These are phyloP conservation scores for Lepiota venenata DNA, from an alignment of 768 basidiomycete genomes.

Conservation along the genomic window DNA sequence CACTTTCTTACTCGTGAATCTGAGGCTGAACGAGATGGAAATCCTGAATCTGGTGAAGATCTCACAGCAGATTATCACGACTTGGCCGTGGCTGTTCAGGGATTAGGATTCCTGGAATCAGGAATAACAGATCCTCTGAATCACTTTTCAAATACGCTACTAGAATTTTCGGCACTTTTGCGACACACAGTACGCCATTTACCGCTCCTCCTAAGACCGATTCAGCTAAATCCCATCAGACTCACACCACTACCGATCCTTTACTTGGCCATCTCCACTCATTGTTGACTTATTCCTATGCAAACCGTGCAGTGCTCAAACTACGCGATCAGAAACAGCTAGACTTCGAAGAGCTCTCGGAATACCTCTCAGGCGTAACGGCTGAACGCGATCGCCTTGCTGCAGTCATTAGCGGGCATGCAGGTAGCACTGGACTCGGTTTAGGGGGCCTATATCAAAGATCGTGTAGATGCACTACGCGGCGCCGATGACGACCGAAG, in stretches of 20 bases:
- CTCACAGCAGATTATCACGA: constrained; percentile 97
- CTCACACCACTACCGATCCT: constrained; percentile 88
- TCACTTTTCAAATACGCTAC: constrained; percentile 92
- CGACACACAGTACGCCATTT: constrained; percentile 69
- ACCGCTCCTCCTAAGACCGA: neutral
- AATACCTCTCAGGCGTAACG: constrained; percentile 91
- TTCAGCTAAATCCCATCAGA: constrained; percentile 39
- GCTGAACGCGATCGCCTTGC: constrained; percentile 90
- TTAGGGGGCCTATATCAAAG: constrained; percentile 87
- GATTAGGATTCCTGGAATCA: constrained; percentile 95
- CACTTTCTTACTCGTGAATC: constrained; percentile 42
- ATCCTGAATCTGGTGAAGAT: constrained; percentile 84
- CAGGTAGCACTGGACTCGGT: constrained; percentile 80
- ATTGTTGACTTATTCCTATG: constrained; percentile 88
- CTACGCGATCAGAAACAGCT: constrained; percentile 98
- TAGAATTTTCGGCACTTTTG: constrained; percentile 90
- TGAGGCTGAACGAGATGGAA: constrained; percentile 86
- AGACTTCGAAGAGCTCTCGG: constrained; percentile 96
- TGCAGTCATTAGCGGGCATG: constrained; percentile 86
- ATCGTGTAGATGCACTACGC: constrained; percentile 86
- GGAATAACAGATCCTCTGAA: constrained; percentile 98
- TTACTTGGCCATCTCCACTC: constrained; percentile 90
- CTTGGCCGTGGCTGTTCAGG: constrained; percentile 93
- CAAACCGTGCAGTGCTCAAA: constrained; percentile 91
- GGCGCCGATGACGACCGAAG: constrained; percentile 93